Evolutionary conservation across 441 rosid genomes (phyloP).

Genomic region (Arabidopsis lyrata): DNA sequence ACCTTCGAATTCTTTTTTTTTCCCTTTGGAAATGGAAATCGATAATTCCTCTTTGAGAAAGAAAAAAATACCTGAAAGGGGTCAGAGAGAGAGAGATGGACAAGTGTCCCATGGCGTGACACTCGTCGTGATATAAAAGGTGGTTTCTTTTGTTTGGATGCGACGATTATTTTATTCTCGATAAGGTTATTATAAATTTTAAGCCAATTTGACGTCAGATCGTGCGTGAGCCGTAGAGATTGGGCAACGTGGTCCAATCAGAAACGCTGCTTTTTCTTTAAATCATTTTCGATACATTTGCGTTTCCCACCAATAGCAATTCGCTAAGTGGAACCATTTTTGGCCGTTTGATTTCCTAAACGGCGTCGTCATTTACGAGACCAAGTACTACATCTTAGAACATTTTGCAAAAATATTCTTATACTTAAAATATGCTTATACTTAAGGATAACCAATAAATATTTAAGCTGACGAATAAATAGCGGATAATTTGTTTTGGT

Average conservation of each 20-base stretch:
- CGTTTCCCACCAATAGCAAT: conserved; percentile 40
- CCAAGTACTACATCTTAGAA: background rate
- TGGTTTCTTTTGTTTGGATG: conserved; percentile 35
- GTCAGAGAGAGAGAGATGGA: conserved; percentile 48
- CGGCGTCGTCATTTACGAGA: conserved; percentile 12
- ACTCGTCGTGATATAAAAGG: conserved; percentile 72
- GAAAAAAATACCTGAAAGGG: conserved; percentile 31
- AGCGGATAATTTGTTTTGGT: no score
- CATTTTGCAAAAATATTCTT: no score
- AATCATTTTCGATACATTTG: conserved; percentile 29
- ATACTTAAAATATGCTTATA: no score
- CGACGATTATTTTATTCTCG: conserved; percentile 28
- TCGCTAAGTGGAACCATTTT: conserved; percentile 45
- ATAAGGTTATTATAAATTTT: conserved; percentile 21
- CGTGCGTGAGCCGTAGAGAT: conserved; percentile 44
- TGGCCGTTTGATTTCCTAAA: conserved; percentile 47
- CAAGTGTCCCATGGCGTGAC: conserved; percentile 77
- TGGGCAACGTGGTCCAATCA: conserved; percentile 66
- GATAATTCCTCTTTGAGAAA: conserved; percentile 36
- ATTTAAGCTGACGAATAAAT: no score
- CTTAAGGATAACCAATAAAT: no score
- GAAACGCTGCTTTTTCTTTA: conserved; percentile 7
- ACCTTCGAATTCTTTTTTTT: conserved; percentile 27
- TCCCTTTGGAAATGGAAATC: conserved; percentile 21
- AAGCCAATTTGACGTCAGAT: conserved; percentile 32